A percentile compares a stretch with the other conserved stretches of the same genome.
phyloP scores from a whole-genome alignment of 495 filamentous ascomycete genomes.

The Xylaria palmicola region DNA sequence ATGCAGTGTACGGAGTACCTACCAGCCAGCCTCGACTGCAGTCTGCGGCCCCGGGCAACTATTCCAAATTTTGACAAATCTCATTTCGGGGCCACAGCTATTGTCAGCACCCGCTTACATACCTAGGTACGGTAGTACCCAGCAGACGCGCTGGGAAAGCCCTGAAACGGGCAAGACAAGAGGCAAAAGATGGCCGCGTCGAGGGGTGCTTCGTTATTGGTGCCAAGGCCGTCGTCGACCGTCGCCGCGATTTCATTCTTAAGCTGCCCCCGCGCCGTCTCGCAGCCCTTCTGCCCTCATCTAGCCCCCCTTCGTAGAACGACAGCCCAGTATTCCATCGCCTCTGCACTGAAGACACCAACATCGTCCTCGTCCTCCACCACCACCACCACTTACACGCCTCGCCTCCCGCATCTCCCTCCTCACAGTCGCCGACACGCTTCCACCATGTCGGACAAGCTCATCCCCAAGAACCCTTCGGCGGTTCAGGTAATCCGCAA shows the following conservation, averaged over 20 bases:
- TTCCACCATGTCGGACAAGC: conserved; percentile 43
- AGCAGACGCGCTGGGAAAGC: not conserved
- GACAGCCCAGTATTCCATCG: not conserved
- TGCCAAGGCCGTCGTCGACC: conserved; percentile 3
- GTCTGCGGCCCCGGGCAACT: not conserved
- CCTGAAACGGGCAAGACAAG: not conserved
- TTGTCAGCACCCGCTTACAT: conserved; percentile 14
- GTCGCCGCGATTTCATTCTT: conserved; percentile 2
- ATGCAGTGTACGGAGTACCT: not conserved
- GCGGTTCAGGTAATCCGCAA: conserved; percentile 85
- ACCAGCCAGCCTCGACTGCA: not conserved
- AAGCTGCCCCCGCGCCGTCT: conserved; percentile 9
- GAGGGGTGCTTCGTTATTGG: conserved; percentile 1
- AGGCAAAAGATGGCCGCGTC: conserved; percentile 1
- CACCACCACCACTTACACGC: too few relatives aligned
- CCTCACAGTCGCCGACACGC: conserved; percentile 6
- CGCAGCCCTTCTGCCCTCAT: not conserved
- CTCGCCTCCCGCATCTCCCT: not conserved
- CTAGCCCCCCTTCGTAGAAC: not conserved
- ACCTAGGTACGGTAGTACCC: too few relatives aligned
- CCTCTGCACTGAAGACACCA: not conserved
- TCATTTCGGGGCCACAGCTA: not conserved
- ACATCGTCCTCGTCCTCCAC: too few relatives aligned
- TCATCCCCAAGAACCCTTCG: conserved; percentile 60
- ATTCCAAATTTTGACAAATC: conserved; percentile 15